These are phyloP conservation scores for Rhodofomes roseus DNA, from an alignment of 1,284 basidiomycete species.

Conservation along the genomic window DNA sequence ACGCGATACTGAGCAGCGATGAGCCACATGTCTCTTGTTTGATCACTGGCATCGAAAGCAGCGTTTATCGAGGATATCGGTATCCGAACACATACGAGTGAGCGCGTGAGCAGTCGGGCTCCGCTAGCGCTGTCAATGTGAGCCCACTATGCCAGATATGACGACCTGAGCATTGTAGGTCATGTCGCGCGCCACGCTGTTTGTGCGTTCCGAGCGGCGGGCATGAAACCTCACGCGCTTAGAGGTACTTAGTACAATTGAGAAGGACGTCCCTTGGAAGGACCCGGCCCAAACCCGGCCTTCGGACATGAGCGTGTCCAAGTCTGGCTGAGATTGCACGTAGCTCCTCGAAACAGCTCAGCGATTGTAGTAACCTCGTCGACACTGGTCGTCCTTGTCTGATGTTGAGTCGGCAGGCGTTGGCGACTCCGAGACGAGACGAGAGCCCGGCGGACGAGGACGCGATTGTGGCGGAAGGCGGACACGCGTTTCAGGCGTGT, in stretches of 20 bases:
- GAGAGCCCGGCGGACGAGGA: background rate
- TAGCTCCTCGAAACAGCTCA: no score
- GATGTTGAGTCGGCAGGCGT: no score
- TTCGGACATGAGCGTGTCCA: no score
- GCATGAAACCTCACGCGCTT: background rate
- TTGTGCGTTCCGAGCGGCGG: background rate
- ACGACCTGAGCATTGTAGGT: background rate
- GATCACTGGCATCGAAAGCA: no score
- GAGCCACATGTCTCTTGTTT: no score
- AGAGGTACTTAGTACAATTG: background rate
- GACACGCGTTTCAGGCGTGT: slow-evolving; percentile 1
- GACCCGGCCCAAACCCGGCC: no score
- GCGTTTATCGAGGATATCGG: no score
- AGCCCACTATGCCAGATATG: background rate
- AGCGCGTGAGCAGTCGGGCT: background rate
- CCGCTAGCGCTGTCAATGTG: background rate
- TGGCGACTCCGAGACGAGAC: background rate
- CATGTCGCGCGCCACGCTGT: background rate
- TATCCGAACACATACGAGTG: background rate
- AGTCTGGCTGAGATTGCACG: no score
- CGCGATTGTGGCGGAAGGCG: background rate
- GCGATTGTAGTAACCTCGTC: no score
- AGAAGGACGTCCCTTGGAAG: background rate
- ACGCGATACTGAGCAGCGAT: no score
- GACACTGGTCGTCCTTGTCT: no score